A percentile compares a stretch with the other conserved stretches of the same genome.
Conservation (phyloP, 169 alveolate species). For the Plasmodium malariae region DNA sequence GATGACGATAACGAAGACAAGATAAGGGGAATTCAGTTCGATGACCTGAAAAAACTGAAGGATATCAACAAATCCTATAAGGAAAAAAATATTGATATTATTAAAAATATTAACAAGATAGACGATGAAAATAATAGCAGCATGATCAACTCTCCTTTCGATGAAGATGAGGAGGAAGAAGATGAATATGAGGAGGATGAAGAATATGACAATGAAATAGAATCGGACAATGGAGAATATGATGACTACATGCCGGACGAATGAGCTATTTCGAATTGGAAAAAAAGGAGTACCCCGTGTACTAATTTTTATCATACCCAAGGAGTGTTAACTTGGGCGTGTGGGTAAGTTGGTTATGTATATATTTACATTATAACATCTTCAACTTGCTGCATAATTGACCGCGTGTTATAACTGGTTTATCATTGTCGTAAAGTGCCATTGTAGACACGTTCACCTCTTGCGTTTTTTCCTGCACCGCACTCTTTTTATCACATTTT, state of each 20-base stretch:
- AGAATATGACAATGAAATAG: slow-evolving; percentile 40
- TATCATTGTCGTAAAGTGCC: too few species aligned
- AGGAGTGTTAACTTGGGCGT: too few species aligned
- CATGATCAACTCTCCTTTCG: background rate
- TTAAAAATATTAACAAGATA: slow-evolving; percentile 8
- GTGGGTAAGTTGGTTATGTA: too few species aligned
- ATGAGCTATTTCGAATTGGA: background rate
- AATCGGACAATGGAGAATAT: slow-evolving; percentile 36
- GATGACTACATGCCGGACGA: slow-evolving; percentile 54
- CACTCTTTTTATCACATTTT: too few species aligned
- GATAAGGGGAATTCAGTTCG: background rate
- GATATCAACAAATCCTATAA: background rate
- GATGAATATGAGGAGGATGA: slow-evolving; percentile 43
- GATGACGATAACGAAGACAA: background rate
- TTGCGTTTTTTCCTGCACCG: too few species aligned
- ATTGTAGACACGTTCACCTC: too few species aligned
- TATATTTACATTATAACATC: too few species aligned
- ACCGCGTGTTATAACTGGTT: too few species aligned
- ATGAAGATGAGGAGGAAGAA: slow-evolving; percentile 11
- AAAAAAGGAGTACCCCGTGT: too few species aligned
- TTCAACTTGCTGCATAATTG: too few species aligned
- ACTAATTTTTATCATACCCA: too few species aligned
- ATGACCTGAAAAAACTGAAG: slow-evolving; percentile 36
- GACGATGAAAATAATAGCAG: background rate
- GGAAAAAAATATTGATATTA: background rate